A percentile compares a stretch with the other conserved stretches of the same genome.
Evolutionary conservation across 306 rosid genomes (phyloP).

Genomic region (Citrullus colocynthis): DNA sequence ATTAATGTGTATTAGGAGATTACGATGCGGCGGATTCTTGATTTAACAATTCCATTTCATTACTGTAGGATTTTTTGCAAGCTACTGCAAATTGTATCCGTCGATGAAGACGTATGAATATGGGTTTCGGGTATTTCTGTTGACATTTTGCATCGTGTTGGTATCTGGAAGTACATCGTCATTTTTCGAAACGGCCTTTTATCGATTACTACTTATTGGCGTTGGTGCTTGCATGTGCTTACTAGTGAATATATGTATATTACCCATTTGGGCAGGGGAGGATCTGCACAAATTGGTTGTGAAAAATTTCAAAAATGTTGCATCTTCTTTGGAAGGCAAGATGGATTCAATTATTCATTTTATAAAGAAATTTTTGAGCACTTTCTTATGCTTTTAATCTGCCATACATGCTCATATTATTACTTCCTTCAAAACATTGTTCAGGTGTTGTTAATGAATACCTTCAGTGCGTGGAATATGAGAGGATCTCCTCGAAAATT

Average conservation of each 20-base stretch:
- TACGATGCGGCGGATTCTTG: too few species aligned
- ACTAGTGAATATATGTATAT: slow-evolving; percentile 62
- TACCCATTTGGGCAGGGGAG: slow-evolving; percentile 97
- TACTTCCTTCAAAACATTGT: neutral
- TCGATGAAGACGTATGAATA: slow-evolving; percentile 83
- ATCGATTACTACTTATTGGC: slow-evolving; percentile 70
- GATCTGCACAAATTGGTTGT: slow-evolving; percentile 87
- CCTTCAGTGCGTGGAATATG: slow-evolving; percentile 68
- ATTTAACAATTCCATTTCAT: slow-evolving; percentile 8
- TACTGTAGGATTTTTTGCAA: slow-evolving; percentile 54
- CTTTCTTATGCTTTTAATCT: neutral
- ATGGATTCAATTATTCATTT: neutral
- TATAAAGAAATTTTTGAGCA: neutral
- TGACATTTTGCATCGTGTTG: slow-evolving; percentile 80
- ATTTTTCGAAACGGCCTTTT: slow-evolving; percentile 45
- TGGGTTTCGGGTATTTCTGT: slow-evolving; percentile 91
- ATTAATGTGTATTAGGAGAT: neutral
- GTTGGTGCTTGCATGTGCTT: slow-evolving; percentile 73
- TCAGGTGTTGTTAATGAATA: slow-evolving; percentile 67
- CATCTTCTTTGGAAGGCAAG: slow-evolving; percentile 79
- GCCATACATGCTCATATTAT: neutral
- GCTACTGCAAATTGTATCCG: slow-evolving; percentile 72
- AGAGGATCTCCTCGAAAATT: slow-evolving; percentile 84
- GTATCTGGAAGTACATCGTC: slow-evolving; percentile 80
- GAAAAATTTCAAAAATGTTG: slow-evolving; percentile 73